Base-by-base conservation (phyloP, 495 filamentous ascomycete species). In the Monascus purpureus region DNA sequence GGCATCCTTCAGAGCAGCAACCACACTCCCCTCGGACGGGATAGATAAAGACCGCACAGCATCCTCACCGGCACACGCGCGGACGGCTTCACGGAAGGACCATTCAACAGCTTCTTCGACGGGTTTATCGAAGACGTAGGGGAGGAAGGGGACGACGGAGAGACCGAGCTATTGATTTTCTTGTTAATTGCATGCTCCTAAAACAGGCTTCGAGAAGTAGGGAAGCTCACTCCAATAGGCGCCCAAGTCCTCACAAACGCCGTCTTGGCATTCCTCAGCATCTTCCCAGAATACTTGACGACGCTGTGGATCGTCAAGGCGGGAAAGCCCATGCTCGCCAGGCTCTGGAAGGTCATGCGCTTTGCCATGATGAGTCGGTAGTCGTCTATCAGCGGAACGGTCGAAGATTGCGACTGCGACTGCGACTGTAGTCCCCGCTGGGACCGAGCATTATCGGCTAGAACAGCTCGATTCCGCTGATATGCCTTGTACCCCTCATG, bases 401-500 rank as follows among this genome's bases (percentile, higher is more conserved):
- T 5, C 5, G 20, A 22, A 22, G 20, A 22, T 5, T 4, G 9
- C 5, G 20, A 22, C 5, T 4, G 9, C 5, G 20, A 22, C 5
- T 5, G 4, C 5, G 20, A 22, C 8, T 53, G 58, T 0, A 62
- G 63, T 4, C 61, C 59, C n/a, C 46, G 5, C 4, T 9, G 4
- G 20, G 5, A 4, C 4, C 20, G 4, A 9, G 4, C 20, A 9
- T 22, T 22, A 9, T 4, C 9, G 9, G 20, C 20, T 2, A 67
- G 51, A 0, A 62, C 50, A 33, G 57, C 65, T 46, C 86, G 79
- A 50, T 95, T 93, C 23, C 76, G 75, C 45, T 76, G 59, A 47
- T 93, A 96, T 8, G 87, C 77, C 49, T 94, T 95, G 64, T 96
- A 97, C 4, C 90, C 90, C 54, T 97, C 90, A 47, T 96, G 74